A percentile compares a stretch with the other conserved stretches of the same genome.
Conservation (phyloP, 2,329 filamentous ascomycete species). For the Calonectria hongkongensis region DNA sequence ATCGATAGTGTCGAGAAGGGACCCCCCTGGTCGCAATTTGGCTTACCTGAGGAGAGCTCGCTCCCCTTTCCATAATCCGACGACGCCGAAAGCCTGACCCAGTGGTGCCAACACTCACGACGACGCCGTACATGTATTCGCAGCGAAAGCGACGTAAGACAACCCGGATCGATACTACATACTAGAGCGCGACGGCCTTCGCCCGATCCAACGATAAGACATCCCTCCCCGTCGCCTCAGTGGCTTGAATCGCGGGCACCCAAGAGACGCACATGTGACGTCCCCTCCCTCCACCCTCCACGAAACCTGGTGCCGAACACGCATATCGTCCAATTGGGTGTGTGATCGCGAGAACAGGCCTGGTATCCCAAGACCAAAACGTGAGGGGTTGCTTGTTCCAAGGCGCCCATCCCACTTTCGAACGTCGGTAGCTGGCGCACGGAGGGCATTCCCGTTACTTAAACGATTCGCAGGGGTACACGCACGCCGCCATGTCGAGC, state of each 20-base stretch:
- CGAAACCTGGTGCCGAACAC: constrained; percentile 47
- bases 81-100: constrained; percentile 49
- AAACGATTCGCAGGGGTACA: constrained; percentile 51
- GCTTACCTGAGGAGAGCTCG: constrained; percentile 53
- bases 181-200: constrained; percentile 38
- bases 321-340: constrained; percentile 53
- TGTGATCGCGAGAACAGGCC: constrained; percentile 41
- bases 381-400: constrained; percentile 53
- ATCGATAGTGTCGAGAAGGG: constrained; percentile 49
- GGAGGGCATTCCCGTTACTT: constrained; percentile 41
- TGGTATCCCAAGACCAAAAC: constrained; percentile 42
- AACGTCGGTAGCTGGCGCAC: constrained; percentile 42
- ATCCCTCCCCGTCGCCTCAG: constrained; percentile 35
- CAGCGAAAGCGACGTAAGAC: constrained; percentile 14
- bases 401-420: constrained; percentile 50
- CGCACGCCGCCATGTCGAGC: constrained; percentile 70
- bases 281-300: constrained; percentile 54
- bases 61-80: constrained; percentile 55
- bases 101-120: constrained; percentile 46
- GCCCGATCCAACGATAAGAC: constrained; percentile 42
- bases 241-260: constrained; percentile 46
- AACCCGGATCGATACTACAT: constrained; percentile 18
- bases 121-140: constrained; percentile 40
- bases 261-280: constrained; percentile 54
- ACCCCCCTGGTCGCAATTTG: constrained; percentile 47